A percentile compares a stretch with the other conserved stretches of the same genome.
Conservation (phyloP, 352 stramenopile species). For the Phytophthora aleatoria region DNA sequence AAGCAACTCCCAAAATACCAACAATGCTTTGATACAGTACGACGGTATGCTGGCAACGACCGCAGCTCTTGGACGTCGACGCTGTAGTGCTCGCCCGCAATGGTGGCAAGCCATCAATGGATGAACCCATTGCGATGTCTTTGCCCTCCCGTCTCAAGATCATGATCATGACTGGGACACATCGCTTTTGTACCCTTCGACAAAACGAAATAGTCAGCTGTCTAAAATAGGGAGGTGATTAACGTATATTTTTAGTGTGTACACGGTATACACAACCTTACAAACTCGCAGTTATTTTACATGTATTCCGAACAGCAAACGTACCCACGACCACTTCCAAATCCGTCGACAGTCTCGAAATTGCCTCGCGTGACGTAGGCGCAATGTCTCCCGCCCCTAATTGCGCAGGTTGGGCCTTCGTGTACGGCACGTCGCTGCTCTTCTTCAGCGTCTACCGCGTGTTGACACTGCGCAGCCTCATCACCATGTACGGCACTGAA, state of each 20-base stretch:
- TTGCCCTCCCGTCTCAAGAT: slow-evolving; percentile 1
- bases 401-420: slow-evolving; percentile 46
- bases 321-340: background rate
- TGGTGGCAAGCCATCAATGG: background rate
- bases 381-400: slow-evolving; percentile 1
- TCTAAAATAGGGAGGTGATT: background rate
- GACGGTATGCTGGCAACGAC: no score
- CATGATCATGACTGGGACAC: background rate
- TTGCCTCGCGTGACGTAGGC: background rate
- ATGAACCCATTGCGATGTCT: background rate
- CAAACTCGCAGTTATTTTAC: no score
- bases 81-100: background rate
- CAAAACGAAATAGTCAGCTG: slow-evolving; percentile 1
- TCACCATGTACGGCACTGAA: slow-evolving; percentile 32
- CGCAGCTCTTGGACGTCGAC: background rate
- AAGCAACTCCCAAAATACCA: no score
- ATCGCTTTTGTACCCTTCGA: slow-evolving; percentile 2
- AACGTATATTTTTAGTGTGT: background rate
- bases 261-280: background rate
- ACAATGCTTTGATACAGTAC: no score
- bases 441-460: slow-evolving; percentile 43
- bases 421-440: slow-evolving; percentile 30
- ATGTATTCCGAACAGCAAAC: slow-evolving; percentile 5
- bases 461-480: slow-evolving; percentile 23
- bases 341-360: background rate